phyloP scores from a whole-genome alignment of 2,329 filamentous ascomycete species.

The Botrytis pseudocinerea region DNA sequence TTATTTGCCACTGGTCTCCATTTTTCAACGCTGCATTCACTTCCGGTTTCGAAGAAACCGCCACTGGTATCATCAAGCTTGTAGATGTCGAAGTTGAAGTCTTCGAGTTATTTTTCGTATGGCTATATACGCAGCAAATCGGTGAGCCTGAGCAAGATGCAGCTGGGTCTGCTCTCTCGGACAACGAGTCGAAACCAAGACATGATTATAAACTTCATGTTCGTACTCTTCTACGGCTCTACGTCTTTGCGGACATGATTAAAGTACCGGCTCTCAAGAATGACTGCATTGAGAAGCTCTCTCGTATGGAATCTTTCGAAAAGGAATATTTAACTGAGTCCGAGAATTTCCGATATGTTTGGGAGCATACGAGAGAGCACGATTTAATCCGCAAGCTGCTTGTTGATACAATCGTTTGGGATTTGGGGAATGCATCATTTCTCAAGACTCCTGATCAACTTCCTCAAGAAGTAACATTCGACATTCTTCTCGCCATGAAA shows the following conservation, averaged over 20 bases:
- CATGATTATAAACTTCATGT: not conserved
- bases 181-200: too few relatives aligned
- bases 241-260: conserved; percentile 25
- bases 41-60: conserved; percentile 25
- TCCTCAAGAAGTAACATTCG: too few relatives aligned
- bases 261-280: conserved; percentile 17
- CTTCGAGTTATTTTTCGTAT: conserved; percentile 24
- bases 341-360: not conserved
- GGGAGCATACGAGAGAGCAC: conserved; percentile 6
- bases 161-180: not conserved
- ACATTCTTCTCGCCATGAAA: not conserved
- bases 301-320: not conserved
- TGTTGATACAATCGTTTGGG: conserved; percentile 21
- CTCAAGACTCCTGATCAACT: not conserved
- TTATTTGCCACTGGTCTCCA: conserved; percentile 29
- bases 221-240: conserved; percentile 10
- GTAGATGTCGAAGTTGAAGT: not conserved
- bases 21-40: conserved; percentile 31
- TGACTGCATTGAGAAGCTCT: conserved; percentile 13
- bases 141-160: not conserved
- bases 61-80: conserved; percentile 26
- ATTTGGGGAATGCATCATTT: not conserved
- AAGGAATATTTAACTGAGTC: not conserved
- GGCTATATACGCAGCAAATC: conserved; percentile 27
- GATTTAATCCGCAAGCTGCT: conserved; percentile 22